Percentiles rank a stretch among this genome's conserved stretches.
Evolutionary conservation across 2,329 filamentous ascomycete species (phyloP).

Genomic region (Diaporthe vaccinii): DNA sequence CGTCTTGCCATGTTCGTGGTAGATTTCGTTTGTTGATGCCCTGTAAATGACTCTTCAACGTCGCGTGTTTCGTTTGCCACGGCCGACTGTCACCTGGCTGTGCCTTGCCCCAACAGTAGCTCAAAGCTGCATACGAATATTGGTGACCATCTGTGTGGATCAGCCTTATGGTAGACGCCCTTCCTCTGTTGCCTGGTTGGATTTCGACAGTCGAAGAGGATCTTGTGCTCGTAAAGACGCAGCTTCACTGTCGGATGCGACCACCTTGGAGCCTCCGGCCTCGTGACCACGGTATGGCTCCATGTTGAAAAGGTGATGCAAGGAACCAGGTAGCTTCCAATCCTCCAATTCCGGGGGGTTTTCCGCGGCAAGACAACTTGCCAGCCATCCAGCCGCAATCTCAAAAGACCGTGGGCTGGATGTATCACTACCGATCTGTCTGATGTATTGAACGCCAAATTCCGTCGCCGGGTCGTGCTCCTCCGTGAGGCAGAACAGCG

Average conservation of each 20-base stretch:
- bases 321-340: background rate
- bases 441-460: background rate
- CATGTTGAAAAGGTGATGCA: too few relatives aligned
- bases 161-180: background rate
- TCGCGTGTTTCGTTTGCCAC: background rate
- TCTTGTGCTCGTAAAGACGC: background rate
- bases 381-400: background rate
- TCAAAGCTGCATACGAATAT: background rate
- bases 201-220: background rate
- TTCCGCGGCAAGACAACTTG: background rate
- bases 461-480: background rate
- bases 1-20: background rate
- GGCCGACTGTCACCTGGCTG: background rate
- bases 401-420: background rate
- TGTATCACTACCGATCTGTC: background rate
- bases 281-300: too few relatives aligned
- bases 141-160: background rate
- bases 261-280: background rate
- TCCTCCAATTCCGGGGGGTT: background rate
- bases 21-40: background rate
- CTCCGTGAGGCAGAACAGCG: background rate
- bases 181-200: background rate
- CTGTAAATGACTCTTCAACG: background rate
- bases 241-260: background rate
- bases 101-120: background rate